Base-by-base conservation (phyloP, 73 alveolate genomes). In the Durusdinium trenchii region DNA sequence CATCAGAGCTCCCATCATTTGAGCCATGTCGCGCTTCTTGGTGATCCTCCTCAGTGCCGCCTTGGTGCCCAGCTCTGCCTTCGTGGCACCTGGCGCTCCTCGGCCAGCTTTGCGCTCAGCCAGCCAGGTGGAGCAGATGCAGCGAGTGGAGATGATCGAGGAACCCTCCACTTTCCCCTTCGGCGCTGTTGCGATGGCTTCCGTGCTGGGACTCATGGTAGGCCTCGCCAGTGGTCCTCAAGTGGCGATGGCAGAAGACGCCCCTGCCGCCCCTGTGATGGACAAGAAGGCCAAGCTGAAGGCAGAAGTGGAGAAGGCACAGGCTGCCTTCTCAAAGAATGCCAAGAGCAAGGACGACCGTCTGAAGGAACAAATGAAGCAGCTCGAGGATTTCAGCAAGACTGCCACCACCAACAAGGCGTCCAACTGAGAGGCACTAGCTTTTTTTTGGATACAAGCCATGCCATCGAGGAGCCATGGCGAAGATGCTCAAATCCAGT, bases 281-380 rank as follows among this genome's bases (percentile, higher is more conserved):
- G 73, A 60, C 73, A 60, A 60, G 73, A 60, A 60, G 73, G 73
- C 73, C 73, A 60, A 60, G 73, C 30, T 60, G 73, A 60, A 60
- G 73, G 73, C 73, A 60, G 73, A 60, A 32, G 30, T 60, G 18
- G 73, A 60, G 73, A 60, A 60, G 30, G 73, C 73, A 23, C 73
- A 60, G 73, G 73, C 73, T 23, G 81, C 81, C n/a, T 30, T 67
- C 43, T 26, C 18, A 42, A 67, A 67, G 81, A 67, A 67, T 42
- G 81, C 81, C 81, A 67, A 32, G 45, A 67, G 81, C 81, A 67
- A 67, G 81, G 81, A 67, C 18, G 81, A 67, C 43, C 81, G 81
- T 67, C 32, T 67, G 81, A 67, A 67, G 81, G 81, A 18, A n/a
- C 81, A 67, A 42, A 67, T 67, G 45, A 42, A n/a, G 42, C 81